phyloP scores from a whole-genome alignment of 305 asterid species.

The Ajuga reptans region DNA sequence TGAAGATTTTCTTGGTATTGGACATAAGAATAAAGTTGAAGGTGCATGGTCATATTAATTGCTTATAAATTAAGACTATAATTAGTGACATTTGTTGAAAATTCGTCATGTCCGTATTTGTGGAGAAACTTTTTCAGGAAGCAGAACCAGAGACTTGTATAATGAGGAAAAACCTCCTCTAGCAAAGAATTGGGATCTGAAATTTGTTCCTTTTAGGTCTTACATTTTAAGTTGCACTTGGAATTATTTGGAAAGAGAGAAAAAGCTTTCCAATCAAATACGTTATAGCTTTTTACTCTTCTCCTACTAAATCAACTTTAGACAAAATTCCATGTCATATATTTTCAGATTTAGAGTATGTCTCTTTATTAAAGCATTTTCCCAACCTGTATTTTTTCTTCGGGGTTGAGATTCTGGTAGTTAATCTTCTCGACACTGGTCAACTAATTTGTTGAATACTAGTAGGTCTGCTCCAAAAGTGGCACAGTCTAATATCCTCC shows the following conservation, averaged over 20 bases:
- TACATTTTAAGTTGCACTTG: neutral
- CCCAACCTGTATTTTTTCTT: neutral
- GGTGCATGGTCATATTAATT: neutral
- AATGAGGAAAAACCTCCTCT: neutral
- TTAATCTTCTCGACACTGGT: neutral
- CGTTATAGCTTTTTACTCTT: neutral
- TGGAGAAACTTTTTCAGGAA: neutral
- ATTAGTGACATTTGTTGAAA: neutral
- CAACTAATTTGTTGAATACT: neutral
- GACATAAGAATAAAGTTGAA: neutral
- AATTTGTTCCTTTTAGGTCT: neutral
- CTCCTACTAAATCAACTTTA: neutral
- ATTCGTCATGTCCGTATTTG: neutral
- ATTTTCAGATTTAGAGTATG: neutral
- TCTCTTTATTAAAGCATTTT: neutral
- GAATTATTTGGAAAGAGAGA: neutral
- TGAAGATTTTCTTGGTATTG: neutral
- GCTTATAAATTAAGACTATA: neutral
- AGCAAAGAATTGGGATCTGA: neutral
- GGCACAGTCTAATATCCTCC: neutral
- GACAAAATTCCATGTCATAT: neutral
- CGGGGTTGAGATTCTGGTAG: neutral
- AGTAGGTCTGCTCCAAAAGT: neutral
- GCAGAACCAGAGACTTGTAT: neutral
- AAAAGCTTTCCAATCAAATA: neutral